A percentile compares a stretch with the other conserved stretches of the same genome.
phyloP scores from a whole-genome alignment of 805 yeast genomes.

The Barnettozyma populi region DNA sequence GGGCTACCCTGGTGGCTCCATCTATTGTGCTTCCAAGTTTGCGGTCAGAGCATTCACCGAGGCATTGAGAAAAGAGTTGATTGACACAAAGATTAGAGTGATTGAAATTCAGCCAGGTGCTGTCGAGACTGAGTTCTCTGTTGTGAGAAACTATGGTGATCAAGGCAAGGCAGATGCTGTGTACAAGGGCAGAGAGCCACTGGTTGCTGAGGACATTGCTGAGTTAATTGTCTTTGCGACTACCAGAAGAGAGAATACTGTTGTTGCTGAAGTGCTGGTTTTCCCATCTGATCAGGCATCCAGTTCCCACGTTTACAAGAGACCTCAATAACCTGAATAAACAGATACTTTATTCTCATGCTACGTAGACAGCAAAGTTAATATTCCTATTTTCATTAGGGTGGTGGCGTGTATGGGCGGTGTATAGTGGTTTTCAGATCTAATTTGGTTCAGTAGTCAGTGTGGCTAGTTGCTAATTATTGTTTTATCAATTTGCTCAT shows the following conservation, averaged over 20 bases:
- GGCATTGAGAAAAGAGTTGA: constrained; percentile 67
- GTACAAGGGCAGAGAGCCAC: constrained; percentile 51
- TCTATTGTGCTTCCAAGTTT: constrained; percentile 72
- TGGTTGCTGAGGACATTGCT: constrained; percentile 46
- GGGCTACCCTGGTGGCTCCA: constrained; percentile 73
- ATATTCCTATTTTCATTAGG: no score
- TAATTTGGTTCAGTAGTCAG: no score
- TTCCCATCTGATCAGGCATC: constrained; percentile 84
- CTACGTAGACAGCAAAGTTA: no score
- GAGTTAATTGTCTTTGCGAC: constrained; percentile 39
- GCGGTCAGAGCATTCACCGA: constrained; percentile 69
- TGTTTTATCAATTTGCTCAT: no score
- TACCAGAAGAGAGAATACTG: constrained; percentile 54
- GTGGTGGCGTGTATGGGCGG: no score
- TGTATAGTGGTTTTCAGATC: no score
- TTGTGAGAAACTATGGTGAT: constrained; percentile 58
- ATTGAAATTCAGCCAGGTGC: constrained; percentile 66
- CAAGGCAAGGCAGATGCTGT: constrained; percentile 47
- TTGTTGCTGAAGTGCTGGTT: constrained; percentile 69
- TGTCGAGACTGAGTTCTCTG: constrained; percentile 63
- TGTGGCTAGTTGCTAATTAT: no score
- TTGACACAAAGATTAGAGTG: constrained; percentile 62
- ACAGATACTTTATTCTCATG: not conserved
- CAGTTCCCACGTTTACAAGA: constrained; percentile 45
- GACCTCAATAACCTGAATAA: constrained; percentile 36